Evolutionary conservation across 495 filamentous ascomycete species (phyloP).

Genomic region (Talaromyces ruber): DNA sequence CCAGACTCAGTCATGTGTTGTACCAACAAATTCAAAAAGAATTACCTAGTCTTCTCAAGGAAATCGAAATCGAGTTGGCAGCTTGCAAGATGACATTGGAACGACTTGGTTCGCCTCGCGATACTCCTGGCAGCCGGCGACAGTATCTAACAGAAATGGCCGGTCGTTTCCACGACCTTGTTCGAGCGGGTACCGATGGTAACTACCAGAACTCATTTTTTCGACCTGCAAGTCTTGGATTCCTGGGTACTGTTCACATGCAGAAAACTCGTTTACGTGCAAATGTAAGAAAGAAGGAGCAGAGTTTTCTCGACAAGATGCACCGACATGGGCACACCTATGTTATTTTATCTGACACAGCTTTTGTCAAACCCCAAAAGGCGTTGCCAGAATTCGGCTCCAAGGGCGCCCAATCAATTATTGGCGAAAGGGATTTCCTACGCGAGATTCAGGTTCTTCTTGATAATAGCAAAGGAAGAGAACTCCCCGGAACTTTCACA

Average conservation of each 20-base stretch:
- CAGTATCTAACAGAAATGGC: background rate
- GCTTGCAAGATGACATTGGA: background rate
- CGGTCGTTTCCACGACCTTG: background rate
- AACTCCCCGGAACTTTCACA: conserved; percentile 17
- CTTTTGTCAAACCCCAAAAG: background rate
- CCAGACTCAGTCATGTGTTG: conserved; percentile 31
- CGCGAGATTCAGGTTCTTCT: background rate
- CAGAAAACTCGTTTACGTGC: background rate
- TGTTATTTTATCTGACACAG: background rate
- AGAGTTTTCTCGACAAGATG: background rate
- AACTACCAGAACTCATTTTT: background rate
- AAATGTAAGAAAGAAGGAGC: background rate
- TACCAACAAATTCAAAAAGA: conserved; percentile 32
- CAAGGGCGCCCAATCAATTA: background rate
- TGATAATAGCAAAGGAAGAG: background rate
- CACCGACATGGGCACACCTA: background rate
- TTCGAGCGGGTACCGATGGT: background rate
- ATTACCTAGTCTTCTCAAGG: conserved; percentile 21
- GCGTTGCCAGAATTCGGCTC: background rate
- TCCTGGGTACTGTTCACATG: background rate
- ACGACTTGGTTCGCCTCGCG: conserved; percentile 1
- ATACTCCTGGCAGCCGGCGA: background rate
- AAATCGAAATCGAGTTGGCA: conserved; percentile 13
- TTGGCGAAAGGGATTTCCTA: background rate
- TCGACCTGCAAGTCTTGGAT: background rate